Percentiles rank a stretch among this genome's conserved stretches.
Evolutionary conservation across 495 filamentous ascomycete species (phyloP).

Genomic region (Oidiodendron maius): DNA sequence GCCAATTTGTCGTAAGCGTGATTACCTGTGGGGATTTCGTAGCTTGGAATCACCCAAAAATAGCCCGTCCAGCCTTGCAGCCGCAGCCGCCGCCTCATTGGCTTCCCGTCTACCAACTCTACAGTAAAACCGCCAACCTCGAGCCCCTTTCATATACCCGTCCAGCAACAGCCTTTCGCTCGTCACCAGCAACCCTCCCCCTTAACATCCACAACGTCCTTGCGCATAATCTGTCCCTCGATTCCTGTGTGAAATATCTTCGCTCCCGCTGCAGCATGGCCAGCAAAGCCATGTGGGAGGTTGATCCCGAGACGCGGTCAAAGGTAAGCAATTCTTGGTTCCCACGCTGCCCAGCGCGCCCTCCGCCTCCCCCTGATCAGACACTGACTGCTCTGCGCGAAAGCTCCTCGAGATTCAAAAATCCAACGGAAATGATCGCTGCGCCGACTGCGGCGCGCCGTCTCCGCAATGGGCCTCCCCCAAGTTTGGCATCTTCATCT

Average conservation of each 20-base stretch:
- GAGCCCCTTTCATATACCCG: slow-evolving; percentile 3
- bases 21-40: no score
- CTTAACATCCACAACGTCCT: neutral
- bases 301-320: slow-evolving; percentile 89
- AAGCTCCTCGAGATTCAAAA: slow-evolving; percentile 66
- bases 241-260: neutral
- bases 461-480: slow-evolving; percentile 88
- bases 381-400: neutral
- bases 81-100: neutral
- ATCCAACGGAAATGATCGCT: slow-evolving; percentile 74
- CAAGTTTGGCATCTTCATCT: slow-evolving; percentile 86
- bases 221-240: no score
- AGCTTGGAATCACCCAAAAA: no score
- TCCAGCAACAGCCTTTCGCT: neutral
- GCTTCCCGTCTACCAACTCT: neutral
- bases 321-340: slow-evolving; percentile 53
- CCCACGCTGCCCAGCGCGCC: slow-evolving; percentile 7
- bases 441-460: slow-evolving; percentile 90
- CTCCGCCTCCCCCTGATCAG: neutral
- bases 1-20: no score
- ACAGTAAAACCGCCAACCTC: neutral
- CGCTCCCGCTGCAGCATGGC: slow-evolving; percentile 5
- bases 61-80: slow-evolving; percentile 8
- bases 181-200: neutral
- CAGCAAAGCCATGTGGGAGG: slow-evolving; percentile 76